Conservation (phyloP, 768 basidiomycete species). For the Cyathus striatus region DNA sequence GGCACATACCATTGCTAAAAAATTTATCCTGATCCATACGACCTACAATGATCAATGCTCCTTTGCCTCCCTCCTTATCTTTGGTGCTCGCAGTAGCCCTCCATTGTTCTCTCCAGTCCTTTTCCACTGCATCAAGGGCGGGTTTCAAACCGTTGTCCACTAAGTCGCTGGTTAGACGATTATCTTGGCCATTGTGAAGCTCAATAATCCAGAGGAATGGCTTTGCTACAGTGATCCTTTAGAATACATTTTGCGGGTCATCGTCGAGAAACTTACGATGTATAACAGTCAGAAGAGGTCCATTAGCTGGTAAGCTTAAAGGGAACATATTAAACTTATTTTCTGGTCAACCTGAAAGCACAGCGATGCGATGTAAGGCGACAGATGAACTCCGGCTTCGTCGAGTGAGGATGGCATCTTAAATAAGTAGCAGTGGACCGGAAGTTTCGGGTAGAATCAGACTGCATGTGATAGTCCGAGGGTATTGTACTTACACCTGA, state of each 20-base stretch:
- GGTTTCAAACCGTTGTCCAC: conserved; percentile 59
- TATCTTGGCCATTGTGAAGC: conserved; percentile 75
- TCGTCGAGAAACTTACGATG: conserved; percentile 41
- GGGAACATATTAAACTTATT: conserved; percentile 47
- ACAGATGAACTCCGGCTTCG: too few species aligned
- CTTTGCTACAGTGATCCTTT: conserved; percentile 50
- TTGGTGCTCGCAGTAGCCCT: conserved; percentile 34
- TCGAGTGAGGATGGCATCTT: neutral
- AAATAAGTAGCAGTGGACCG: neutral
- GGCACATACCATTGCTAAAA: conserved; percentile 70
- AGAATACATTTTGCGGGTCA: neutral
- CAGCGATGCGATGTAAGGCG: neutral
- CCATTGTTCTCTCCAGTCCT: conserved; percentile 60
- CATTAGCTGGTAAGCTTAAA: conserved; percentile 39
- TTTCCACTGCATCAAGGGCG: conserved; percentile 68
- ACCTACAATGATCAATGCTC: conserved; percentile 75
- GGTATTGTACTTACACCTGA: too few species aligned
- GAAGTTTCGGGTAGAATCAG: too few species aligned
- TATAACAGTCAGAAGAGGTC: conserved; percentile 61
- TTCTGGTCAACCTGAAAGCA: neutral
- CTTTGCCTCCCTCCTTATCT: conserved; percentile 50
- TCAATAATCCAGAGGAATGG: conserved; percentile 71
- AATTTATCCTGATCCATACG: conserved; percentile 77
- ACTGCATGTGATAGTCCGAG: too few species aligned
- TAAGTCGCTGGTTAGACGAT: conserved; percentile 55